Conservation (phyloP, 768 basidiomycete species). For the Phlebiopsis flavidoalba region DNA sequence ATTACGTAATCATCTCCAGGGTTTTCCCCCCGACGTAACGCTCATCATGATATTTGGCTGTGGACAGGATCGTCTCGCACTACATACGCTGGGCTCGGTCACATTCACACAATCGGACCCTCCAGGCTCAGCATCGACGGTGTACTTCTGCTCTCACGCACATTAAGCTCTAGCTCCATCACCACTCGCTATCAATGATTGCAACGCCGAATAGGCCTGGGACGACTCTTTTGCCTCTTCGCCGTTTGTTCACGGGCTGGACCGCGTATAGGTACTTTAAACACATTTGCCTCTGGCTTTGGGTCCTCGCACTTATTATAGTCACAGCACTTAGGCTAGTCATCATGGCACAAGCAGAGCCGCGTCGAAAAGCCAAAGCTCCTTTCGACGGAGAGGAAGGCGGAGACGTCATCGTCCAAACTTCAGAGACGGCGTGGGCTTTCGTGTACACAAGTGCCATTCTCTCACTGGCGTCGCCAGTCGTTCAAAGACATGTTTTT, state of each 20-base stretch:
- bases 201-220: not conserved
- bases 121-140: no score
- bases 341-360: not conserved
- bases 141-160: no score
- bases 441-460: constrained; percentile 51
- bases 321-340: no score
- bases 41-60: no score
- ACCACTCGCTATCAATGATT: not conserved
- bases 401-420: constrained; percentile 33
- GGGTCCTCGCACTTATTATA: no score
- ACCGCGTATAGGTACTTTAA: no score
- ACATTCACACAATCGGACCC: no score
- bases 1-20: no score
- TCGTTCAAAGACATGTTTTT: constrained; percentile 9
- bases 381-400: not conserved
- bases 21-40: no score
- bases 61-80: no score
- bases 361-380: not conserved
- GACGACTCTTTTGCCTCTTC: not conserved
- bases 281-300: no score
- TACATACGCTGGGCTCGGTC: no score
- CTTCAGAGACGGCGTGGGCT: constrained; percentile 29
- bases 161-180: not conserved
- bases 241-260: not conserved
- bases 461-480: constrained; percentile 46